phyloP scores from a whole-genome alignment of 2,329 filamentous ascomycete genomes.

The Pseudocercospora pini-densiflorae region DNA sequence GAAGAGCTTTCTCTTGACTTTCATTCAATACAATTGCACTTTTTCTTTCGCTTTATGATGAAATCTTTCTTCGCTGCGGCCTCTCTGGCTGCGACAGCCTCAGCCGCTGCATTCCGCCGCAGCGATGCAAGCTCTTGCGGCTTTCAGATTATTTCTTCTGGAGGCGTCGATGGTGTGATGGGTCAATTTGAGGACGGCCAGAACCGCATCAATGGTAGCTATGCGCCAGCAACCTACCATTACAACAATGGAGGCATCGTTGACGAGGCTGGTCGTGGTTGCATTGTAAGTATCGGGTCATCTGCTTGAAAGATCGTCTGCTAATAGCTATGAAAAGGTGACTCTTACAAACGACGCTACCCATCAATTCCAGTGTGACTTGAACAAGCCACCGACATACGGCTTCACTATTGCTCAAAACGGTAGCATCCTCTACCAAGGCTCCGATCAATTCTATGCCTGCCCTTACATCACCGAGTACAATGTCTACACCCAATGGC shows the following conservation, averaged over 20 bases:
- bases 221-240: conserved; percentile 16
- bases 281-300: not conserved
- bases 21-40: conserved; percentile 17
- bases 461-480: conserved; percentile 25
- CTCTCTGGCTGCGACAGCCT: conserved; percentile 17
- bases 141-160: conserved; percentile 30
- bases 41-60: conserved; percentile 21
- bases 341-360: conserved; percentile 32
- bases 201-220: conserved; percentile 18
- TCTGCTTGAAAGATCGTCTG: too few species aligned
- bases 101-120: conserved; percentile 20
- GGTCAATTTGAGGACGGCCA: conserved; percentile 31
- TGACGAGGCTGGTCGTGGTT: conserved; percentile 12
- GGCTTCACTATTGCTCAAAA: conserved; percentile 24
- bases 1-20: conserved; percentile 13
- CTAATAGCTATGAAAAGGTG: not conserved
- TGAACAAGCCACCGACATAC: conserved; percentile 18
- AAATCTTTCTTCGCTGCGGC: conserved; percentile 21
- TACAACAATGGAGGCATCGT: conserved; percentile 15
- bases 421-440: conserved; percentile 22
- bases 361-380: conserved; percentile 28
- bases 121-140: conserved; percentile 24
- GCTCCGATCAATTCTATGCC: conserved; percentile 25
- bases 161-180: conserved; percentile 27
- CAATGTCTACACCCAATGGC: conserved; percentile 25